Conservation (phyloP, 108 stramenopile genomes). For the Cylindrotheca fusiformis region DNA sequence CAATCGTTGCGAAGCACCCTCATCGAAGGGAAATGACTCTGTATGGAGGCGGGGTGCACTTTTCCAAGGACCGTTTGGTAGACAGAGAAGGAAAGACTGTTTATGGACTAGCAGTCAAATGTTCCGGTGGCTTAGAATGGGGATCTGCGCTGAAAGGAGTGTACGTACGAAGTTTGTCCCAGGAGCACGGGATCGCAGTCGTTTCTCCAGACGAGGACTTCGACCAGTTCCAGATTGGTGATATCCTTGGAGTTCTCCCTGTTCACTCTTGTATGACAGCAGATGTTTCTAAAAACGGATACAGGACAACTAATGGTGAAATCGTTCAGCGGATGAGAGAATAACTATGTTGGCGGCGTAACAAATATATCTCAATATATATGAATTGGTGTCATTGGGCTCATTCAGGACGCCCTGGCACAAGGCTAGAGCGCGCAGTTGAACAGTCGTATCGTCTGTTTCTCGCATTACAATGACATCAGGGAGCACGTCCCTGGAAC, state of each 20-base stretch:
- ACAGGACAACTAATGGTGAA: constrained; percentile 7
- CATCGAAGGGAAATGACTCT: constrained; percentile 8
- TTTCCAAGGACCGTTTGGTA: constrained; percentile 9
- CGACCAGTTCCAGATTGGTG: constrained; percentile 7
- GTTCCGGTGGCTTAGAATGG: background rate
- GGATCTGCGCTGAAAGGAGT: constrained; percentile 2
- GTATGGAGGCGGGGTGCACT: constrained; percentile 20
- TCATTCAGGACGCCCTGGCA: no score
- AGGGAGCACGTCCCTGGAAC: no score
- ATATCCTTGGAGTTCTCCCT: constrained; percentile 5
- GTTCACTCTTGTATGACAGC: constrained; percentile 22
- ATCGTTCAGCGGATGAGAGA: constrained; percentile 11
- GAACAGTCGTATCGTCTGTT: no score
- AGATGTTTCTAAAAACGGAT: constrained; percentile 13
- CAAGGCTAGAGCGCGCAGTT: no score
- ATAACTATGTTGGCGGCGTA: no score
- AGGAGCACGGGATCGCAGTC: constrained; percentile 16
- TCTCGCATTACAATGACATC: no score
- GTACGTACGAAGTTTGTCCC: constrained; percentile 7
- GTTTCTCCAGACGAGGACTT: background rate
- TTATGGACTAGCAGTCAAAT: constrained; percentile 5
- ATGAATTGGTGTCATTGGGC: no score
- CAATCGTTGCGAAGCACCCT: constrained; percentile 19
- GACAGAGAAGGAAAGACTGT: constrained; percentile 2
- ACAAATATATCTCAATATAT: no score